Evolutionary conservation across 805 yeast genomes (phyloP).

Genomic region (Metschnikowia similis): DNA sequence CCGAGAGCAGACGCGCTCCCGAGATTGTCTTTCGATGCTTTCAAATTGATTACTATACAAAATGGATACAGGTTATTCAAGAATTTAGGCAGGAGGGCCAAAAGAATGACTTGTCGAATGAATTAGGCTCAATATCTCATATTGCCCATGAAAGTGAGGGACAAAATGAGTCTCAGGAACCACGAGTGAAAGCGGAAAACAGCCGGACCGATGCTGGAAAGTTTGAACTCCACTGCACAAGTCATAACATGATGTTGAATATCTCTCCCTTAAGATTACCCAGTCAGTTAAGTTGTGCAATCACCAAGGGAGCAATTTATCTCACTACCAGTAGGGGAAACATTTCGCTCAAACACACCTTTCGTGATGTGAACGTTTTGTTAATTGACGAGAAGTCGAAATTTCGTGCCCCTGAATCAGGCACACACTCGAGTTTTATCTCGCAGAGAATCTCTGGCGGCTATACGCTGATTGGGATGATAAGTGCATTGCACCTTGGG

Average conservation of each 20-base stretch:
- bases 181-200: not conserved
- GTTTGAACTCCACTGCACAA: constrained; percentile 28
- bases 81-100: not conserved
- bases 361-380: constrained; percentile 48
- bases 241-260: constrained; percentile 56
- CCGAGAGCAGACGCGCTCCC: constrained; percentile 26
- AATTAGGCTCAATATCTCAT: not conserved
- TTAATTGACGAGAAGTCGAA: constrained; percentile 57
- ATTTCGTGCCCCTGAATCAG: constrained; percentile 9
- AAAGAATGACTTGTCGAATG: not conserved
- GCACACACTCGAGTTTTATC: constrained; percentile 15
- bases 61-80: constrained; percentile 41
- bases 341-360: constrained; percentile 38
- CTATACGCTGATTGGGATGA: not conserved
- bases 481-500: not conserved
- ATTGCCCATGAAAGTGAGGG: not conserved
- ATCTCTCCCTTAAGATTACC: constrained; percentile 57
- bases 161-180: not conserved
- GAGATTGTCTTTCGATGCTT: constrained; percentile 47
- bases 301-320: constrained; percentile 54
- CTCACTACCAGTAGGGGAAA: constrained; percentile 32
- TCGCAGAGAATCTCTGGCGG: constrained; percentile 16
- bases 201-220: not conserved
- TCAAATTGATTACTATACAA: constrained; percentile 53
- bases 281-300: constrained; percentile 49